Evolutionary conservation across 441 rosid genomes (phyloP).

Genomic region (Gossypium lobatum): DNA sequence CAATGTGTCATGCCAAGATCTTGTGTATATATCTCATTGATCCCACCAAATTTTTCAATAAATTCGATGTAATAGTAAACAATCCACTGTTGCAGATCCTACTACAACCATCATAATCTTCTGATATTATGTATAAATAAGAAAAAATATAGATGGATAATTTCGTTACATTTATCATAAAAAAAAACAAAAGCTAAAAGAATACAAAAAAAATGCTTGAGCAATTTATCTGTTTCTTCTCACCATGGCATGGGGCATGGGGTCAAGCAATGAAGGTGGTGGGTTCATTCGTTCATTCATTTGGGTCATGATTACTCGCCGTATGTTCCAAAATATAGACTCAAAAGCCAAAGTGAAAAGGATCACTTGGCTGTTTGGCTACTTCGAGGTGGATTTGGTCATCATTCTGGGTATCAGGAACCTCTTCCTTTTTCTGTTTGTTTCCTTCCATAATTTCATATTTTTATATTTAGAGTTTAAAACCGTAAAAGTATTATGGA

Average conservation of each 20-base stretch:
- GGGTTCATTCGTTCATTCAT: background rate
- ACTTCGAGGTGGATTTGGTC: background rate
- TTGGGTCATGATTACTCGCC: background rate
- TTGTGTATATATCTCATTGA: background rate
- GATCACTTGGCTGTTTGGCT: background rate
- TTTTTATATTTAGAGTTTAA: background rate
- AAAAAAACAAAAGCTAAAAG: background rate
- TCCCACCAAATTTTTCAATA: background rate
- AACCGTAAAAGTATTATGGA: no score
- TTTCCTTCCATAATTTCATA: background rate
- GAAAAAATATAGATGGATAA: background rate
- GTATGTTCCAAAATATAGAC: background rate
- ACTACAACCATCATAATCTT: background rate
- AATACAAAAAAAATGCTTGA: background rate
- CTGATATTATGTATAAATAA: background rate
- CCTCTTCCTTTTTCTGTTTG: background rate
- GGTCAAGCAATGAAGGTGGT: background rate
- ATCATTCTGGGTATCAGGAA: background rate
- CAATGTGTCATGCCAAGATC: constrained; percentile 1
- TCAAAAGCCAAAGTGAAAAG: background rate
- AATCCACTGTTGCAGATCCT: background rate
- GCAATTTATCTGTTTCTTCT: background rate
- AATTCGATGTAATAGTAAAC: background rate
- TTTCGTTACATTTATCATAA: background rate
- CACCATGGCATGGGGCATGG: background rate